Percentiles rank a stretch among this genome's conserved stretches.
These are phyloP conservation scores for Lactarius psammicola DNA, from an alignment of 768 basidiomycete species.

Conservation along the genomic window DNA sequence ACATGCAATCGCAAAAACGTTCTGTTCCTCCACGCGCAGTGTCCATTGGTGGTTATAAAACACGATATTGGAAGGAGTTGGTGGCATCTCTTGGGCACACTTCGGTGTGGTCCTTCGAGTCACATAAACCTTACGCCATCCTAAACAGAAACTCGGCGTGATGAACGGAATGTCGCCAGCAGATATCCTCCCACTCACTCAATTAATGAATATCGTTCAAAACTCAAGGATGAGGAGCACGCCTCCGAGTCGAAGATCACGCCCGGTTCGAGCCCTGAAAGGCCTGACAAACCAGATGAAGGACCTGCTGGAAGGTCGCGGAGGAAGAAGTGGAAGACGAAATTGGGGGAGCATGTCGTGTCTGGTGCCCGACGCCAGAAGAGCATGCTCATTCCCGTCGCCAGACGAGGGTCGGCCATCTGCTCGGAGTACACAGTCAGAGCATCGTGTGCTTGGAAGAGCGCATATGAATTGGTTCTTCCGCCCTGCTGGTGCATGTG, in stretches of 20 bases:
- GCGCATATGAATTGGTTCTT: background rate
- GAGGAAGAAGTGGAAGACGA: background rate
- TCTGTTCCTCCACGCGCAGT: background rate
- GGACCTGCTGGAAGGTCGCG: background rate
- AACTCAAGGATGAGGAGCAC: background rate
- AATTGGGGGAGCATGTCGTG: background rate
- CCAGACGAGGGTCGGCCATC: background rate
- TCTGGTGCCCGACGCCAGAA: background rate
- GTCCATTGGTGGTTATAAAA: background rate
- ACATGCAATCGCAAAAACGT: background rate
- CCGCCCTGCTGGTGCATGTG: background rate
- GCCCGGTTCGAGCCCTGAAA: background rate
- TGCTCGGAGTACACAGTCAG: slow-evolving; percentile 4
- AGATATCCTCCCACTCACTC: background rate
- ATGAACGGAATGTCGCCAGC: background rate
- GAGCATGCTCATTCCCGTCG: background rate
- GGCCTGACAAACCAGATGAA: background rate
- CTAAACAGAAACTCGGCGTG: background rate
- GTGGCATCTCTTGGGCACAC: background rate
- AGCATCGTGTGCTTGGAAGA: slow-evolving; percentile 16
- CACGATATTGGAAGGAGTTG: background rate
- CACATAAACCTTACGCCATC: background rate
- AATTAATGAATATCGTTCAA: background rate
- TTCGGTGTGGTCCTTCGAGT: background rate
- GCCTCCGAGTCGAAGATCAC: background rate